Percentiles rank a stretch among this genome's conserved stretches.
Evolutionary conservation across 805 yeast species (phyloP).

Genomic region (Cyberlindnera suaveolens): DNA sequence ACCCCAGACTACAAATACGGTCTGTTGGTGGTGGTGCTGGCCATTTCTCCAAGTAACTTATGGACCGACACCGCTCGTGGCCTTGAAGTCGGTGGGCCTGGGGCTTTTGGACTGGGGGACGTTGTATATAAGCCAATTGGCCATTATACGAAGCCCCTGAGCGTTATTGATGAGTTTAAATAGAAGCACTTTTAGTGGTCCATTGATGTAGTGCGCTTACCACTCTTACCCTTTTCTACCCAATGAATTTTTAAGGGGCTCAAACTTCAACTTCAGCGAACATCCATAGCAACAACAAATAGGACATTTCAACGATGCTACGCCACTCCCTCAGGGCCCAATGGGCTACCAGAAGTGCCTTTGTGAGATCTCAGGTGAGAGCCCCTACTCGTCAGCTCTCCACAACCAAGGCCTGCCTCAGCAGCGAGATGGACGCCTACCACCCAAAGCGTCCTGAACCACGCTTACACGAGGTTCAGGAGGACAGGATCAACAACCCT

Average conservation of each 20-base stretch:
- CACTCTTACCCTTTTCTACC: not conserved
- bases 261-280: not conserved
- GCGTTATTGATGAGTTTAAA: conserved; percentile 33
- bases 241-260: not conserved
- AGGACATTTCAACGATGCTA: not conserved
- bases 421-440: conserved; percentile 21
- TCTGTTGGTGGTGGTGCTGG: conserved; percentile 35
- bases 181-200: too few species aligned
- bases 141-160: conserved; percentile 27
- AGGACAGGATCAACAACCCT: conserved; percentile 31
- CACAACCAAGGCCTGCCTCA: conserved; percentile 1
- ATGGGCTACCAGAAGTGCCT: not conserved
- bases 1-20: conserved; percentile 45
- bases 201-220: not conserved
- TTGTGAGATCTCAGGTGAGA: not conserved
- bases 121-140: conserved; percentile 32
- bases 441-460: conserved; percentile 17
- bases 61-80: conserved; percentile 29
- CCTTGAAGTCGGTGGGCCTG: conserved; percentile 36
- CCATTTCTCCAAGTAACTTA: conserved; percentile 29
- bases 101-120: conserved; percentile 26
- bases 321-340: conserved; percentile 1
- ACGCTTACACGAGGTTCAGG: conserved; percentile 10
- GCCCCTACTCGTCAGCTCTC: not conserved
- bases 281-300: not conserved